Evolutionary conservation across 2,329 filamentous ascomycete genomes (phyloP).

Genomic region (Paramyrothecium sp.): DNA sequence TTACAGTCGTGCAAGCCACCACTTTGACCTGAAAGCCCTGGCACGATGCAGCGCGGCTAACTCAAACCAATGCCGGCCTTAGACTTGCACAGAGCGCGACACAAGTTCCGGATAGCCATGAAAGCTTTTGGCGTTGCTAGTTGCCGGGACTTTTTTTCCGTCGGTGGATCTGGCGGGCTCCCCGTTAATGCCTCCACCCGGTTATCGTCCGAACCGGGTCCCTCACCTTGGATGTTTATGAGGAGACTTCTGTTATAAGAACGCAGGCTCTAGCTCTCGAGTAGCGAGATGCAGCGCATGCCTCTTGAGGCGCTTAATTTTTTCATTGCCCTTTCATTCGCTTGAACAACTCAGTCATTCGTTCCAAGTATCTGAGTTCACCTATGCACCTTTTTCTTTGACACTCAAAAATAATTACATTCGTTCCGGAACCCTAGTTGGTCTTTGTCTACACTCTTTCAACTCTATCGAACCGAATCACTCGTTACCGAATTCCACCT

Average conservation of each 20-base stretch:
- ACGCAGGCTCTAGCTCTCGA: background rate
- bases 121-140: background rate
- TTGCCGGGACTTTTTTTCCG: background rate
- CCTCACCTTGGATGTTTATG: background rate
- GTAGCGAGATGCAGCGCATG: background rate
- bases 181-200: background rate
- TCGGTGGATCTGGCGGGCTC: background rate
- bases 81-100: background rate
- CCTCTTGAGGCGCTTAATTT: background rate
- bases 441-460: background rate
- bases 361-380: background rate
- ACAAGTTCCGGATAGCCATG: too few species aligned
- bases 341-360: background rate
- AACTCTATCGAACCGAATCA: background rate
- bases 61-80: background rate
- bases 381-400: background rate
- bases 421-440: background rate
- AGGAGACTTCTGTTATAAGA: background rate
- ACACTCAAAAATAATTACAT: background rate
- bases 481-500: background rate
- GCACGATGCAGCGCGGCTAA: background rate
- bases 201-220: background rate
- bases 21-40: background rate
- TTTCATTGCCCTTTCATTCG: background rate
- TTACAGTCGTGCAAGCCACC: too few species aligned